These are phyloP conservation scores for Aspergillus sp. DNA, from an alignment of 2,329 filamentous ascomycete species.

Conservation along the genomic window DNA sequence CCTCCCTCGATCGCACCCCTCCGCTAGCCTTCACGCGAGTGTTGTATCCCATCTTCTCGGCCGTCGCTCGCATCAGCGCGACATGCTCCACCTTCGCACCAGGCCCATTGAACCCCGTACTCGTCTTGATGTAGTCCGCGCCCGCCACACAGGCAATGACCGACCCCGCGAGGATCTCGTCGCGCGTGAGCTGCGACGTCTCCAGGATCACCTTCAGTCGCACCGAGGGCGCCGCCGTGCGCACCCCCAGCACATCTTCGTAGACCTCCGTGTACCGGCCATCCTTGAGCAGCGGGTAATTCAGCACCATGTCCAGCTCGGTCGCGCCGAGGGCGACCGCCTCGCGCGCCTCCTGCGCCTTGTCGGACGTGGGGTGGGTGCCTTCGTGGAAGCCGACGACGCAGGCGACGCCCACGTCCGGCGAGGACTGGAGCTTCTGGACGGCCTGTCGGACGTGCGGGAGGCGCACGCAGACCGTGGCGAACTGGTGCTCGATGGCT, in stretches of 20 bases:
- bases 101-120: conserved; percentile 57
- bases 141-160: conserved; percentile 53
- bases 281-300: conserved; percentile 49
- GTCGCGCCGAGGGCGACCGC: conserved; percentile 52
- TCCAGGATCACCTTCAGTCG: conserved; percentile 60
- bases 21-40: conserved; percentile 60
- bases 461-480: conserved; percentile 58
- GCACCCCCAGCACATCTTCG: conserved; percentile 53
- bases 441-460: conserved; percentile 53
- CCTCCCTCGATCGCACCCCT: conserved; percentile 52
- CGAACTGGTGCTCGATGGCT: conserved; percentile 44
- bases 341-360: conserved; percentile 51
- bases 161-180: conserved; percentile 54
- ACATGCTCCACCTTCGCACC: conserved; percentile 56
- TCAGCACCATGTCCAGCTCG: conserved; percentile 61
- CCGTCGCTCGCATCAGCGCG: conserved; percentile 52
- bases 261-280: conserved; percentile 51
- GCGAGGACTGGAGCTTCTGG: conserved; percentile 44
- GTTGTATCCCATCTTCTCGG: conserved; percentile 41
- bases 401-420: conserved; percentile 53
- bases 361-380: conserved; percentile 51
- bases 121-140: conserved; percentile 61
- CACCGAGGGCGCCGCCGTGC: conserved; percentile 44
- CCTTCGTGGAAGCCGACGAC: conserved; percentile 63
- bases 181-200: conserved; percentile 50